These are phyloP conservation scores for Crotalaria pallida DNA, from an alignment of 306 rosid genomes.

Conservation along the genomic window DNA sequence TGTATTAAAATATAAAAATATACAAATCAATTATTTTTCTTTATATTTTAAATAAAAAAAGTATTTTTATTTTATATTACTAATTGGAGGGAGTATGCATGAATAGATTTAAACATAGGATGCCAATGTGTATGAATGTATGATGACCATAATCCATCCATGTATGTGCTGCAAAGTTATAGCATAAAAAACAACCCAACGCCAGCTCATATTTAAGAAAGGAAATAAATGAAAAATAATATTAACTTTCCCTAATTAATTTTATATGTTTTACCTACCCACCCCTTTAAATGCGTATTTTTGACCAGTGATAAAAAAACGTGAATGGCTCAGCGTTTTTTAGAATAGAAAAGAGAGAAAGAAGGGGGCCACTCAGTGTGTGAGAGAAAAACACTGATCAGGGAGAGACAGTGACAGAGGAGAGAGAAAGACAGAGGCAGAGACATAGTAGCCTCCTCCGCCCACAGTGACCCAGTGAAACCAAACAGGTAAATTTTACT, in stretches of 20 bases:
- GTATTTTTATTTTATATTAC: too few species aligned
- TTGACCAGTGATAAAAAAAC: constrained; percentile 35
- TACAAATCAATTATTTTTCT: too few species aligned
- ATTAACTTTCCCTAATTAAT: not conserved
- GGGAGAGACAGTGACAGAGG: not conserved
- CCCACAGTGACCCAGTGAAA: constrained; percentile 14
- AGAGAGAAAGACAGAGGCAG: not conserved
- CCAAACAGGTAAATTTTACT: constrained; percentile 14
- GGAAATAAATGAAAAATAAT: not conserved
- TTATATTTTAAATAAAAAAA: too few species aligned
- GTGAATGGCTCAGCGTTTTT: not conserved
- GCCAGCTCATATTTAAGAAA: constrained; percentile 3
- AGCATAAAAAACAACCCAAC: not conserved
- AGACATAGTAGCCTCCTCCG: constrained; percentile 15
- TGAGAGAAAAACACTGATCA: constrained; percentile 5
- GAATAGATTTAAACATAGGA: too few species aligned
- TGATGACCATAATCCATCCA: not conserved
- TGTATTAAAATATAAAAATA: too few species aligned
- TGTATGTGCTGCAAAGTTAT: not conserved
- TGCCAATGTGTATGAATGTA: not conserved
- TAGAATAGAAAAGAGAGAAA: constrained; percentile 9
- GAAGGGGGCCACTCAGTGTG: constrained; percentile 25
- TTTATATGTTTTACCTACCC: constrained; percentile 28
- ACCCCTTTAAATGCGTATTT: constrained; percentile 19
- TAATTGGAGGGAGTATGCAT: too few species aligned